Base-by-base conservation (phyloP, 139 green algal species). In the Auxenochlorella pyrenoidosa region DNA sequence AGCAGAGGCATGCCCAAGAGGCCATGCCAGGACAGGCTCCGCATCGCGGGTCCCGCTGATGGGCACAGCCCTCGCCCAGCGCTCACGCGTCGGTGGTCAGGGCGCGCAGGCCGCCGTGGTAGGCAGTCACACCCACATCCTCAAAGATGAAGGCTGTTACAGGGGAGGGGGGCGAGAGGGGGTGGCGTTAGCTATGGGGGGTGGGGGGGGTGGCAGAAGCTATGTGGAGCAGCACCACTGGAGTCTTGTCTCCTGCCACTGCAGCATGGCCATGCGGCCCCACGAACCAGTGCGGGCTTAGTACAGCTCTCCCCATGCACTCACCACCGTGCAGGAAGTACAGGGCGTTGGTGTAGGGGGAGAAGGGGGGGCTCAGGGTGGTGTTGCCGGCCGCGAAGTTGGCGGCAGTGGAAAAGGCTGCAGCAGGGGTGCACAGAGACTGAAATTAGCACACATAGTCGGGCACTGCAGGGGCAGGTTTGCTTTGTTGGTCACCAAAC, bases 101-200 rank as follows among this genome's bases (percentile, higher is more conserved):
- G n/a, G 89, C 43, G 5, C 83, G 73, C 18, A 83, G 75, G 32
- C 89, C 91, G 54, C 88, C 88, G 75, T 68, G 73, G 88, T 91
- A 94, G 30, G 91, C 91, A 16, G 89, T 92, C 68, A 93, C 91
- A 60, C 91, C 92, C 4, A 95, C 92, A 47, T 95, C 92, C 88
- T 94, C 90, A 82, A 94, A 94, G 82, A 94, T 93, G 86, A 93
- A 94, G 54, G 91, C 92, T 26, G 38, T 32, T 3, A 4, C 19
- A 43, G n/a, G 70, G 6, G 34, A 34, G n/a, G 1, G n/a, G n/a
- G n/a, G n/a, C n/a, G n/a, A 8, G 51, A 13, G 34, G 70, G n/a
- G 36, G 38, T 15, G 30, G 68, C 5, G 30, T 32, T 16, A 40
- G 68, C 26, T n/a, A n/a, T n/a, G n/a, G n/a, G n/a, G n/a, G n/a